phyloP scores from a whole-genome alignment of 1,139 yeast species.

The Taphrina deformans region DNA sequence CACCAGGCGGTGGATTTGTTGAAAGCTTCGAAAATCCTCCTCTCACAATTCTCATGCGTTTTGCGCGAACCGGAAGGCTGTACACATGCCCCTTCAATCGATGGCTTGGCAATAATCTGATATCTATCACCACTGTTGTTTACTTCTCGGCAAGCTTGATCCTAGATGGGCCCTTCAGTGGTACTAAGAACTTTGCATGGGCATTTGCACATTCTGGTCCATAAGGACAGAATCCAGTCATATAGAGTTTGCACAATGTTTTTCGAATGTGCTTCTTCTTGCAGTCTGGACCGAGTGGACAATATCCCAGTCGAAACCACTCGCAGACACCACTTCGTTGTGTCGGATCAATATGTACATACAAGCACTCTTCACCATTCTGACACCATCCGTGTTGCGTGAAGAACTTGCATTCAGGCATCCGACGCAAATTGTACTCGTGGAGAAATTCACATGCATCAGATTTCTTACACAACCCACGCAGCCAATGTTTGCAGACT shows the following conservation, averaged over 20 bases:
- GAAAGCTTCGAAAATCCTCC: too few species aligned
- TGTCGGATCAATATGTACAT: slow-evolving; percentile 86
- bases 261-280: slow-evolving; percentile 77
- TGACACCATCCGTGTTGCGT: slow-evolving; percentile 78
- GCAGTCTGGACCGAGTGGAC: slow-evolving; percentile 90
- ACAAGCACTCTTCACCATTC: slow-evolving; percentile 91
- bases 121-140: too few species aligned
- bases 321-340: slow-evolving; percentile 83
- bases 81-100: too few species aligned
- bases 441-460: slow-evolving; percentile 95
- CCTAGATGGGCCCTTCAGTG: slow-evolving; percentile 22
- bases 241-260: slow-evolving; percentile 73
- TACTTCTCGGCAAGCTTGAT: background rate
- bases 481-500: slow-evolving; percentile 97
- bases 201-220: slow-evolving; percentile 50
- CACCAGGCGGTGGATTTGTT: too few species aligned
- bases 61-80: too few species aligned
- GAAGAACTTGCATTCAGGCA: slow-evolving; percentile 76
- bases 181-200: slow-evolving; percentile 48
- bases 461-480: slow-evolving; percentile 95
- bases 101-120: too few species aligned
- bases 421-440: slow-evolving; percentile 87
- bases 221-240: slow-evolving; percentile 89
- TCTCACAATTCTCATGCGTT: too few species aligned
- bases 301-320: slow-evolving; percentile 82